Evolutionary conservation across 176 grass and related monocot genomes (phyloP).

Genomic region (Leersia perrieri): DNA sequence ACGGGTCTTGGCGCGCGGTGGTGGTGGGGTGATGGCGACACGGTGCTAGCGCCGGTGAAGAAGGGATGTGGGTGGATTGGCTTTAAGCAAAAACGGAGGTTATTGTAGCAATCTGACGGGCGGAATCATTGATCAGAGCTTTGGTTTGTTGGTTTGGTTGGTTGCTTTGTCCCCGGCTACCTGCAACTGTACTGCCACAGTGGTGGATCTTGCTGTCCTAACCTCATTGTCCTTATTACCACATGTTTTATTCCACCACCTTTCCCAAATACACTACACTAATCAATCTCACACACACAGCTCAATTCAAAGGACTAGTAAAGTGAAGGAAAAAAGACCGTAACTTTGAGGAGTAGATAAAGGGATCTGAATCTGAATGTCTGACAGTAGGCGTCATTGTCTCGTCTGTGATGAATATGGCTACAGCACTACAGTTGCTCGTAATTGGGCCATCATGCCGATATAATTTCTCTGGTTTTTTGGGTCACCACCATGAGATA

Average conservation of each 20-base stretch:
- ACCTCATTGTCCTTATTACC: background rate
- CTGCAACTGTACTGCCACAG: background rate
- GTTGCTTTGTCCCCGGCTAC: background rate
- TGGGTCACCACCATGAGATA: too few species aligned
- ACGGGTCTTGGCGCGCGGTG: background rate
- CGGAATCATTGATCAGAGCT: conserved; percentile 9
- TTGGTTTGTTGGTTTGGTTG: conserved; percentile 13
- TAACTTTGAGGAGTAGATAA: background rate
- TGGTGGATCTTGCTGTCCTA: conserved; percentile 13
- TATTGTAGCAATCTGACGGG: background rate
- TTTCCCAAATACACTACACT: background rate
- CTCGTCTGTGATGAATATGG: too few species aligned
- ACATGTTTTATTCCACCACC: background rate
- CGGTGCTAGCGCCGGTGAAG: background rate
- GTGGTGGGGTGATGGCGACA: conserved; percentile 23
- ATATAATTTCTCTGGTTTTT: background rate
- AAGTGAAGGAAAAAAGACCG: background rate
- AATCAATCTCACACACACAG: background rate
- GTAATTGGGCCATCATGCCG: background rate
- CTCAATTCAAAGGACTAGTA: background rate
- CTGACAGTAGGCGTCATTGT: too few species aligned
- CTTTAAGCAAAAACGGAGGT: background rate
- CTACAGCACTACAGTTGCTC: background rate
- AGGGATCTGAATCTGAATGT: background rate
- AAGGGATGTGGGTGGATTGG: background rate